Evolutionary conservation across 192 early-diverging fungal genomes (phyloP).

Genomic region (Linderina pennispora): DNA sequence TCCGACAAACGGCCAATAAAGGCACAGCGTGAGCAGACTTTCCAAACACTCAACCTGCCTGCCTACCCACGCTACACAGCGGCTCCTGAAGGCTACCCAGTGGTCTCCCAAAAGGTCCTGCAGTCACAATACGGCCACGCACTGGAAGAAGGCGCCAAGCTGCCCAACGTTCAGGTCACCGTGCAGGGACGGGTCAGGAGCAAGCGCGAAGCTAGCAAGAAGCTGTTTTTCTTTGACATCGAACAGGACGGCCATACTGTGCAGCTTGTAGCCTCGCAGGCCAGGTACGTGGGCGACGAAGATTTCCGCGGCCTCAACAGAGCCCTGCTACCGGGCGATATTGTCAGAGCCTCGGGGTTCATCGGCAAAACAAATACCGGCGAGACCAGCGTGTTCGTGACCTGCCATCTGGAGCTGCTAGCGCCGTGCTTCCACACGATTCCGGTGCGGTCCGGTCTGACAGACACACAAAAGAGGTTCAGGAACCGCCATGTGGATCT

Average conservation of each 20-base stretch:
- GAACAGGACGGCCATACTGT: slow-evolving; percentile 51
- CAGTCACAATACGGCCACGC: slow-evolving; percentile 19
- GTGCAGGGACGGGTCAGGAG: slow-evolving; percentile 60
- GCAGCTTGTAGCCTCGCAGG: slow-evolving; percentile 62
- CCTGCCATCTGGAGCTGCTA: slow-evolving; percentile 45
- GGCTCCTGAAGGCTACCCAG: slow-evolving; percentile 14
- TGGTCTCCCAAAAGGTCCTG: slow-evolving; percentile 5
- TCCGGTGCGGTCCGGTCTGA: slow-evolving; percentile 53
- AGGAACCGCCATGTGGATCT: slow-evolving; percentile 70
- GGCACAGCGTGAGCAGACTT: slow-evolving; percentile 15
- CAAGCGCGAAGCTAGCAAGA: slow-evolving; percentile 64
- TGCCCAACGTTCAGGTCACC: slow-evolving; percentile 20
- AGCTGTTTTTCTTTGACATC: slow-evolving; percentile 69
- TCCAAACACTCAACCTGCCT: slow-evolving; percentile 14
- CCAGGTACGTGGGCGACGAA: slow-evolving; percentile 22
- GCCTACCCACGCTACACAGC: slow-evolving; percentile 33
- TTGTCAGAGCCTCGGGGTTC: slow-evolving; percentile 57
- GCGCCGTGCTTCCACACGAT: slow-evolving; percentile 66
- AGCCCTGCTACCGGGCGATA: slow-evolving; percentile 55
- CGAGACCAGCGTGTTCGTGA: slow-evolving; percentile 63
- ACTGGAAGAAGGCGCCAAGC: slow-evolving; percentile 23
- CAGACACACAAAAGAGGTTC: slow-evolving; percentile 65
- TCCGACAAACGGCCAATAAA: slow-evolving; percentile 9
- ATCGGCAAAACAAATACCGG: slow-evolving; percentile 66
- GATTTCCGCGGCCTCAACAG: slow-evolving; percentile 44